Evolutionary conservation across 768 basidiomycete genomes (phyloP).

Genomic region (Russula olivacea): DNA sequence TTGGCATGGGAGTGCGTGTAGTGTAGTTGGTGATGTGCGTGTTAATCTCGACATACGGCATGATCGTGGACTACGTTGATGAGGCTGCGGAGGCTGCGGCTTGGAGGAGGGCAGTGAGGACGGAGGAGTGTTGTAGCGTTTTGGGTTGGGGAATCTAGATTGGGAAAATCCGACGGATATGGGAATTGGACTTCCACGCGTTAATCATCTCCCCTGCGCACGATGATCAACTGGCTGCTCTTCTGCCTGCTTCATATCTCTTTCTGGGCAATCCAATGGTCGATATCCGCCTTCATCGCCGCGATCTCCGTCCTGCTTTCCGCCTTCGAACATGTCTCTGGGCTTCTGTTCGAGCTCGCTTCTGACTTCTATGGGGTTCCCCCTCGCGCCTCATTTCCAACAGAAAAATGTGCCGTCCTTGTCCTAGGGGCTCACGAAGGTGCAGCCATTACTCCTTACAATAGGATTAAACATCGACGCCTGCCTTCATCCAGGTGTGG

Average conservation of each 20-base stretch:
- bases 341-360: conserved; percentile 17
- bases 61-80: neutral
- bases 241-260: neutral
- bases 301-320: conserved; percentile 20
- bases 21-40: conserved; percentile 2
- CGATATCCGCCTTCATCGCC: conserved; percentile 20
- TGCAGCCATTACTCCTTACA: conserved; percentile 12
- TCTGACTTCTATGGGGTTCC: conserved; percentile 22
- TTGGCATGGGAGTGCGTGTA: neutral
- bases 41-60: conserved; percentile 6
- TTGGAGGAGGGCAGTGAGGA: neutral
- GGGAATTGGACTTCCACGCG: neutral
- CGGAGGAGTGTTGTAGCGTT: neutral
- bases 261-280: conserved; percentile 9
- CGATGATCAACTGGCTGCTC: conserved; percentile 10
- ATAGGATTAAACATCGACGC: neutral
- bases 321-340: conserved; percentile 17
- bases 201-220: neutral
- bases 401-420: conserved; percentile 30
- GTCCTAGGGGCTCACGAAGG: conserved; percentile 32
- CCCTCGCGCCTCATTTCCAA: conserved; percentile 28
- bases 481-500: conserved; percentile 28
- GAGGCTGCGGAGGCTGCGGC: neutral
- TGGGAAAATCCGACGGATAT: neutral
- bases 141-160: conserved; percentile 9